Evolutionary conservation across 805 yeast species (phyloP).

Genomic region (Candida fluviatilis): DNA sequence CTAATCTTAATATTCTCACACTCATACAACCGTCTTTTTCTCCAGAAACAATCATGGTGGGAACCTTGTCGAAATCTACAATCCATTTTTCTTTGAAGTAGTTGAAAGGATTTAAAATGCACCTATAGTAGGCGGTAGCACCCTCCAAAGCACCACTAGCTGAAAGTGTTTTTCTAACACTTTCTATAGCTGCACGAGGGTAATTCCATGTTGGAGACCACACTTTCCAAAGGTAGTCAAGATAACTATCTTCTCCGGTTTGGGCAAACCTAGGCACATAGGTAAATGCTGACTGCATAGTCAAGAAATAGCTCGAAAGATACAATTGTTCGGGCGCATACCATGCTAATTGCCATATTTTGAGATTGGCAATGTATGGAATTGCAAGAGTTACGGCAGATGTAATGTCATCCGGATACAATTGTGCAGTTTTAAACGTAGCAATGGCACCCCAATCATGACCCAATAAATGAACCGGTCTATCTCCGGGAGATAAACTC

Average conservation of each 20-base stretch:
- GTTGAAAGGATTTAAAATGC: constrained; percentile 19
- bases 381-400: constrained; percentile 36
- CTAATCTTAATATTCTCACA: constrained; percentile 21
- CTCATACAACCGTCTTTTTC: constrained; percentile 39
- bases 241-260: constrained; percentile 18
- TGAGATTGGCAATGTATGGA: constrained; percentile 29
- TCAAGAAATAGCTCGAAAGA: constrained; percentile 30
- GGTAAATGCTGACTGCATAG: constrained; percentile 28
- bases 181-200: constrained; percentile 18
- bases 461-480: constrained; percentile 36
- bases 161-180: constrained; percentile 24
- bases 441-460: constrained; percentile 45
- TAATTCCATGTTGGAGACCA: constrained; percentile 41
- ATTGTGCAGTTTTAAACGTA: constrained; percentile 28
- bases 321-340: constrained; percentile 32
- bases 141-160: constrained; percentile 25
- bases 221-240: constrained; percentile 29
- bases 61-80: constrained; percentile 33
- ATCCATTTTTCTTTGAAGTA: constrained; percentile 16
- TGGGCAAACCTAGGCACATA: constrained; percentile 18
- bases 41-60: constrained; percentile 34
- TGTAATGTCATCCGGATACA: constrained; percentile 30
- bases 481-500: constrained; percentile 13
- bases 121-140: constrained; percentile 37
- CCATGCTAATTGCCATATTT: constrained; percentile 23